Conservation (phyloP, 257 asterid species). For the Hygrophila difformis region DNA sequence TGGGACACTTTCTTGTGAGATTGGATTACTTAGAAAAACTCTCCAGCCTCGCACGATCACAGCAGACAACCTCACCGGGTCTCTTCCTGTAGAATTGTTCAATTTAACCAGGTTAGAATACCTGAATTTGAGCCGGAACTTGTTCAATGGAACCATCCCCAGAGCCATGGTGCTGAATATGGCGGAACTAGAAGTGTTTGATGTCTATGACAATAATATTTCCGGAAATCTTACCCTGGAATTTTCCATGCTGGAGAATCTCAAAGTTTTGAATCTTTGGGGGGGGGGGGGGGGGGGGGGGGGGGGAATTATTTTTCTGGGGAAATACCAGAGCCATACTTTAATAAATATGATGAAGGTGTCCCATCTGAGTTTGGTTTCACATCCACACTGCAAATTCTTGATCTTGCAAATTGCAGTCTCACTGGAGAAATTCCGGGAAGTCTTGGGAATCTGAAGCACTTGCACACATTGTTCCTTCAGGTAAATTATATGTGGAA, state of each 20-base stretch:
- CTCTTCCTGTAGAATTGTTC: constrained; percentile 46
- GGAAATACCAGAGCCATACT: constrained; percentile 60
- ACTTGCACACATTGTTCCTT: constrained; percentile 52
- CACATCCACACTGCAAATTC: constrained; percentile 30
- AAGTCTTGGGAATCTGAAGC: constrained; percentile 61
- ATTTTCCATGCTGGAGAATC: constrained; percentile 36
- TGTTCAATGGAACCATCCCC: constrained; percentile 34
- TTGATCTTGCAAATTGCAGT: constrained; percentile 58
- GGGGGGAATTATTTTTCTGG: constrained; percentile 76
- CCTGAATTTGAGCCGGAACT: constrained; percentile 48
- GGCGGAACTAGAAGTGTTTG: constrained; percentile 42
- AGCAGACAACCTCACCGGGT: constrained; percentile 54
- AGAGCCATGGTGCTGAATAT: constrained; percentile 35
- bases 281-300: constrained; percentile 89
- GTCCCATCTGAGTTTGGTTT: constrained; percentile 78
- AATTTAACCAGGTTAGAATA: constrained; percentile 29
- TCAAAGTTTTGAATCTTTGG: constrained; percentile 30
- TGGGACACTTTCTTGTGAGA: constrained; percentile 64
- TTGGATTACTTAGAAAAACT: constrained; percentile 55
- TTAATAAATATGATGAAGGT: constrained; percentile 63
- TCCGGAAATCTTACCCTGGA: constrained; percentile 54
- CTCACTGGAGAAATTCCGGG: constrained; percentile 75
- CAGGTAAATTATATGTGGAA: constrained; percentile 31
- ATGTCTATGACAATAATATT: constrained; percentile 63
- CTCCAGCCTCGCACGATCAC: constrained; percentile 46